Conservation (phyloP, 139 green algal genomes). For the Chlorella sp. region DNA sequence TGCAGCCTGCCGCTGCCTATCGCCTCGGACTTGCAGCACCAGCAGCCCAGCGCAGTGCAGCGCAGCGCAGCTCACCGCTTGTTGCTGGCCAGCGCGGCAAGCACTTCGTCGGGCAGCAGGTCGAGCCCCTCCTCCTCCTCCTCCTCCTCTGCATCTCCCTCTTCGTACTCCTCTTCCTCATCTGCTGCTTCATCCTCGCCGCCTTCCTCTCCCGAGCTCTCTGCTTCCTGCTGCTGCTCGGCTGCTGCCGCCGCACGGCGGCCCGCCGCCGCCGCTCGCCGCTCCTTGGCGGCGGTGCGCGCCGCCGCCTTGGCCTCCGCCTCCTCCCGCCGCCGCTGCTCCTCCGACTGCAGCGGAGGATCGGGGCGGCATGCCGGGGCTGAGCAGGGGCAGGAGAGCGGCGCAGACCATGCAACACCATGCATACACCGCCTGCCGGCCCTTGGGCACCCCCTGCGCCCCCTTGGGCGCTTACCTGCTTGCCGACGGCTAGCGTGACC, state of each 20-base stretch:
- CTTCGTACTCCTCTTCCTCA: background rate
- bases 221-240: constrained; percentile 17
- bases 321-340: background rate
- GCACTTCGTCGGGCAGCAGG: constrained; percentile 6
- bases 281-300: background rate
- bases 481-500: constrained; percentile 16
- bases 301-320: constrained; percentile 15
- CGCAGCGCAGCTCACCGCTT: constrained; percentile 22
- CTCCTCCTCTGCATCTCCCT: background rate
- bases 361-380: background rate
- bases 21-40: background rate
- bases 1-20: background rate
- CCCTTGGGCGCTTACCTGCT: background rate
- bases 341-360: background rate
- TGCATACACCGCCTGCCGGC: background rate
- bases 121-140: constrained; percentile 11
- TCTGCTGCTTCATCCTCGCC: background rate
- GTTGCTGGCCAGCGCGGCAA: constrained; percentile 18
- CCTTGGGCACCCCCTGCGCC: too few relatives aligned
- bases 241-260: background rate
- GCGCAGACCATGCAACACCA: background rate
- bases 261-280: background rate
- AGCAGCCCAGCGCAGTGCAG: background rate
- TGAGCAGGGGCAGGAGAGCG: background rate
- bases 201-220: background rate